Evolutionary conservation across 2,329 filamentous ascomycete species (phyloP).

Genomic region (Stenocarpella maydis): DNA sequence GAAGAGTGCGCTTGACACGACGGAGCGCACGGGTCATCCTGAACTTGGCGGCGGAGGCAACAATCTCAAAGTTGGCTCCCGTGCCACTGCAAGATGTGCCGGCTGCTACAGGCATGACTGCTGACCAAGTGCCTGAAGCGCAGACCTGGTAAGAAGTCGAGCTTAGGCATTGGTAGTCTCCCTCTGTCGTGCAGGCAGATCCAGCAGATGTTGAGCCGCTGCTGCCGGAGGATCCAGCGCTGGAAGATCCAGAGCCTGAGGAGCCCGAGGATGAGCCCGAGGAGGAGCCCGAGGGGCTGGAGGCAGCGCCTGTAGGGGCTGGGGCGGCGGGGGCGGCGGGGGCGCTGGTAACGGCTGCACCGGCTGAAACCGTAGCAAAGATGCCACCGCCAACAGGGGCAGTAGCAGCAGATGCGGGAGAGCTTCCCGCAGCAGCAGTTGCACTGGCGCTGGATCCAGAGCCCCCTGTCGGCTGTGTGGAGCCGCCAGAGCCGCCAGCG

Average conservation of each 20-base stretch:
- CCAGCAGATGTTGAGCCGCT: constrained; percentile 49
- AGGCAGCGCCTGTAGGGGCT: constrained; percentile 30
- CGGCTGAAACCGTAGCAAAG: constrained; percentile 46
- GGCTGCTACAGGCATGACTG: constrained; percentile 49
- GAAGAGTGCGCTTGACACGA: constrained; percentile 11
- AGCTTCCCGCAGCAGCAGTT: constrained; percentile 37
- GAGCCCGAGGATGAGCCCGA: constrained; percentile 39
- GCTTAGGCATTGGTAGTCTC: constrained; percentile 58
- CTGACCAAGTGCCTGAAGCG: constrained; percentile 57
- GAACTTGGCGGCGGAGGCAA: constrained; percentile 36
- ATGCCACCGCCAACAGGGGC: constrained; percentile 47
- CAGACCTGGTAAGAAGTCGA: constrained; percentile 61
- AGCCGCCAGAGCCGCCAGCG: constrained; percentile 13
- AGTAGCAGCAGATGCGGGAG: constrained; percentile 37
- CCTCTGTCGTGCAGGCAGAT: constrained; percentile 55
- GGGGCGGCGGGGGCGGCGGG: constrained; percentile 24
- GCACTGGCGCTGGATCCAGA: constrained; percentile 37
- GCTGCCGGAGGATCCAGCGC: constrained; percentile 37
- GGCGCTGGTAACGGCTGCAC: constrained; percentile 36
- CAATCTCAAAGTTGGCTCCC: constrained; percentile 44
- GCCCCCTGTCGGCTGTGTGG: constrained; percentile 24
- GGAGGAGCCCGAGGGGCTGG: constrained; percentile 37
- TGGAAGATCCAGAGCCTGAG: constrained; percentile 17
- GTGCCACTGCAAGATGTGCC: constrained; percentile 55
- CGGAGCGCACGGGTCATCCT: constrained; percentile 28